phyloP scores from a whole-genome alignment of 2,329 filamentous ascomycete species.

The Penicillium sp. region DNA sequence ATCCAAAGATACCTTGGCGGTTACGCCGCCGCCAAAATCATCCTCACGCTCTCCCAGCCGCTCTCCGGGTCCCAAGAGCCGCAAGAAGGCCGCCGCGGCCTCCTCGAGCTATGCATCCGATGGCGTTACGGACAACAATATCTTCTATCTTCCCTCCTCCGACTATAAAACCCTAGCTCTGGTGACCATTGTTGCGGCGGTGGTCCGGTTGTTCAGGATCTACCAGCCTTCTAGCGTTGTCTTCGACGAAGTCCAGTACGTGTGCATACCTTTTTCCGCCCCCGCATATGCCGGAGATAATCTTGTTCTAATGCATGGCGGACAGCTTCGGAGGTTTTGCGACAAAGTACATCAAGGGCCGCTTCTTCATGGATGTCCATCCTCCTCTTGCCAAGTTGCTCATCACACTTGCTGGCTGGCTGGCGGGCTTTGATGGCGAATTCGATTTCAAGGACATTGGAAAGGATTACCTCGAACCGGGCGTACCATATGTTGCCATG shows the following conservation, averaged over 20 bases:
- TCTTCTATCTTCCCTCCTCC: conserved; percentile 71
- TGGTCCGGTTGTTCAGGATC: conserved; percentile 86
- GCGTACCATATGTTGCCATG: conserved; percentile 96
- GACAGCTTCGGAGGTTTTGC: conserved; percentile 91
- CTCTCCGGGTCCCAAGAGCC: conserved; percentile 33
- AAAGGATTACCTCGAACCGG: conserved; percentile 92
- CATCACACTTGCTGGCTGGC: conserved; percentile 86
- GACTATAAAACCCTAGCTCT: conserved; percentile 71
- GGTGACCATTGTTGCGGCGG: conserved; percentile 64
- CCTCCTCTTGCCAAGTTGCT: conserved; percentile 93
- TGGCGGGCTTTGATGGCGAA: conserved; percentile 86
- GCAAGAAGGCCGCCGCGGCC: conserved; percentile 27
- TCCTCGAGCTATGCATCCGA: conserved; percentile 40
- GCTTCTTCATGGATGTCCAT: conserved; percentile 99
- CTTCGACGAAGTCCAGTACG: conserved; percentile 98
- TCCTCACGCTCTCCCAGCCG: conserved; percentile 32
- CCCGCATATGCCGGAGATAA: background rate
- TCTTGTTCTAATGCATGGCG: too few species aligned
- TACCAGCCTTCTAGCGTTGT: conserved; percentile 94
- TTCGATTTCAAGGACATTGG: conserved; percentile 99
- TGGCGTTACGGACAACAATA: conserved; percentile 71
- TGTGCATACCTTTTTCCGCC: too few species aligned
- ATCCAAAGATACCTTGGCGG: conserved; percentile 30
- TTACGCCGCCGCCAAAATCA: conserved; percentile 30
- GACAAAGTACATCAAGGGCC: conserved; percentile 97